phyloP scores from a whole-genome alignment of 495 filamentous ascomycete species.

The Patellaria atrata region DNA sequence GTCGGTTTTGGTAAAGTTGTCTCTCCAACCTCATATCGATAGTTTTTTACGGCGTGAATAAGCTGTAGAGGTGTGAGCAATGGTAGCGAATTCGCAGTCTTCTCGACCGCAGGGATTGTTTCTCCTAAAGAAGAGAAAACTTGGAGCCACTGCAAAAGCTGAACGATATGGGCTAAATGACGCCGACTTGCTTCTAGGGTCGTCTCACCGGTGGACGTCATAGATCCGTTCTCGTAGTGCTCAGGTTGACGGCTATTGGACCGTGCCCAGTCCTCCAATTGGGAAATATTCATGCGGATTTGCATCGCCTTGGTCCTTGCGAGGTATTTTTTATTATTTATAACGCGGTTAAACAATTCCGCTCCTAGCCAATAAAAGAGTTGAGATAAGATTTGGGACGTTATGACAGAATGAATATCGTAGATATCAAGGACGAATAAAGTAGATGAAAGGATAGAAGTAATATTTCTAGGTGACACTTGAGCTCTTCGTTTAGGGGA shows the following conservation, averaged over 20 bases:
- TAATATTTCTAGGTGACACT: slow-evolving; percentile 84
- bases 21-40: slow-evolving; percentile 89
- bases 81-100: slow-evolving; percentile 76
- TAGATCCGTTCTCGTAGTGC: slow-evolving; percentile 87
- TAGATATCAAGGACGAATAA: slow-evolving; percentile 97
- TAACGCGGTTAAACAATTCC: slow-evolving; percentile 95
- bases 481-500: slow-evolving; percentile 91
- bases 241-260: slow-evolving; percentile 87
- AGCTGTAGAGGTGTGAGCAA: slow-evolving; percentile 74
- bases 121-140: slow-evolving; percentile 95
- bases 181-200: slow-evolving; percentile 67
- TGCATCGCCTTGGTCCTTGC: slow-evolving; percentile 98
- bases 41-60: slow-evolving; percentile 84
- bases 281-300: slow-evolving; percentile 96
- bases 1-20: slow-evolving; percentile 75
- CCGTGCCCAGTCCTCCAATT: slow-evolving; percentile 89
- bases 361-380: slow-evolving; percentile 93
- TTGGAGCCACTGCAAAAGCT: slow-evolving; percentile 94
- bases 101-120: slow-evolving; percentile 70
- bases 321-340: slow-evolving; percentile 88
- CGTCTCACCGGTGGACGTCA: slow-evolving; percentile 70
- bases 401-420: slow-evolving; percentile 96
- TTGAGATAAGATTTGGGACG: slow-evolving; percentile 79
- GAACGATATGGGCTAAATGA: slow-evolving; percentile 82
- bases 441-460: slow-evolving; percentile 90